Conservation (phyloP, 225 moss, liverwort and hornwort genomes). For the Antitrichia curtipendula region DNA sequence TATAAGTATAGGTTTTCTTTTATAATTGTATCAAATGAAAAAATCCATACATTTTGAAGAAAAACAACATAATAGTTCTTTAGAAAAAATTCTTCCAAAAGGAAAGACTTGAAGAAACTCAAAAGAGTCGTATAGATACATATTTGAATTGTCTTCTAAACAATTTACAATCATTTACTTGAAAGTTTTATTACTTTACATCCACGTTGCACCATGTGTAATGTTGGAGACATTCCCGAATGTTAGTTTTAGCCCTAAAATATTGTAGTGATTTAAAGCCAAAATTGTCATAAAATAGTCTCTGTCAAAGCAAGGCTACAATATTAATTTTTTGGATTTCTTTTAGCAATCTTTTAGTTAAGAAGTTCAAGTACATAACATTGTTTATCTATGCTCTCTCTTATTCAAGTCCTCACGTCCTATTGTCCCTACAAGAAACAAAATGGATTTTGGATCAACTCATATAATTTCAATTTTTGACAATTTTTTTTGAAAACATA, state of each 20-base stretch:
- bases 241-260: fast-evolving
- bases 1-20: not conserved
- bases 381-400: not conserved
- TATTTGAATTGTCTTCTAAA: not conserved
- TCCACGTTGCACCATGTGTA: fast-evolving
- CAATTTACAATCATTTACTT: too few relatives aligned
- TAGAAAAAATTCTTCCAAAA: not conserved
- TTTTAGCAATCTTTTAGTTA: not conserved
- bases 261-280: not conserved
- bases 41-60: not conserved
- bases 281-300: not conserved
- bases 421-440: not conserved
- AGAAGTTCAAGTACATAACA: not conserved
- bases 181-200: not conserved
- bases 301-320: not conserved
- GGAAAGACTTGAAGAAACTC: not conserved
- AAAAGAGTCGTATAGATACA: fast-evolving
- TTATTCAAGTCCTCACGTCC: not conserved
- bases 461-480: not conserved
- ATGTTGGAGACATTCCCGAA: not conserved
- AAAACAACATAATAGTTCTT: not conserved
- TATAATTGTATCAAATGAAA: not conserved
- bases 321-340: too few relatives aligned
- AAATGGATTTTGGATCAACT: not conserved
- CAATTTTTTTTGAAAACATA: fast-evolving